Evolutionary conservation across 768 basidiomycete genomes (phyloP).

Genomic region (Xerocomus brunneocitrinus): DNA sequence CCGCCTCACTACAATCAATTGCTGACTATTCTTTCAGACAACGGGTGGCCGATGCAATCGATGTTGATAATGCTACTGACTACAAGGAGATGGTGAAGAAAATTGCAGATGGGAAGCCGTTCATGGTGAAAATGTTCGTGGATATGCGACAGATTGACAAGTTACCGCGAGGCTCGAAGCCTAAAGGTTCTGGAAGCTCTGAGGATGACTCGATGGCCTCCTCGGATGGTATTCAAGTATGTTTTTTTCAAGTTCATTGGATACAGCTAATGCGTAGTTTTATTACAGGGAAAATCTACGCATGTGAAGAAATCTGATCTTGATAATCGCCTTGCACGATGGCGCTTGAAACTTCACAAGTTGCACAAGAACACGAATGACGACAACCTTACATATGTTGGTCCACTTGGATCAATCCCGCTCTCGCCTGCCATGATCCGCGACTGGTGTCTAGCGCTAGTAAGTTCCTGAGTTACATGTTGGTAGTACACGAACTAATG

Average conservation of each 20-base stretch:
- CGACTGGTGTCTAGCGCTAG: slow-evolving; percentile 7
- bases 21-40: background rate
- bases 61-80: slow-evolving; percentile 8
- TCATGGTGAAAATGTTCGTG: slow-evolving; percentile 1
- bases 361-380: slow-evolving; percentile 3
- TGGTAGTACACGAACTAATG: background rate
- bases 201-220: background rate
- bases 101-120: background rate
- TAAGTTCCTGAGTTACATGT: background rate
- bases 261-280: background rate
- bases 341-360: slow-evolving; percentile 4
- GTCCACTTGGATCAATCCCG: background rate
- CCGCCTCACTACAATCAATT: too few species aligned
- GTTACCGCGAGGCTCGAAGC: too few species aligned
- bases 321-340: background rate
- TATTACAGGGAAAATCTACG: background rate
- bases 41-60: background rate
- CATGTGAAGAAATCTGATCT: background rate
- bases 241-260: too few species aligned
- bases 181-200: background rate
- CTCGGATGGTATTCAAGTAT: too few species aligned
- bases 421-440: slow-evolving; percentile 6
- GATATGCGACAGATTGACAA: slow-evolving; percentile 2
- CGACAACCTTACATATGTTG: slow-evolving; percentile 2
- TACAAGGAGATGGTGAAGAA: slow-evolving; percentile 18